Percentiles rank a stretch among this genome's conserved stretches.
phyloP scores from a whole-genome alignment of 2,329 filamentous ascomycete species.

The Aspergillus brasiliensis region DNA sequence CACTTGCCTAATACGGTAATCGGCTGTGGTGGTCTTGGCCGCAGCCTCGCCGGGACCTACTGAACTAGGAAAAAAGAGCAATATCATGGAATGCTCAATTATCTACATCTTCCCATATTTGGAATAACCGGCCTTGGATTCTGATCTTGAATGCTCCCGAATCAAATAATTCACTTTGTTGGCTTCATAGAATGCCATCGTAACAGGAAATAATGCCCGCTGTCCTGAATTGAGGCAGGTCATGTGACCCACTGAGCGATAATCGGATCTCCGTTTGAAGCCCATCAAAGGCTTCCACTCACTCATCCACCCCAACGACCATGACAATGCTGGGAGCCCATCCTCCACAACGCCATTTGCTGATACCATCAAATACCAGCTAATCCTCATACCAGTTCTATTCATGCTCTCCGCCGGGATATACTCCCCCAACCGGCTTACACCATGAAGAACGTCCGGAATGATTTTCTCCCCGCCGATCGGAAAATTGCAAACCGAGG shows the following conservation, averaged over 20 bases:
- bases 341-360: no score
- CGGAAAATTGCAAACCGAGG: constrained; percentile 17
- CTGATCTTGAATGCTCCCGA: no score
- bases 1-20: neutral
- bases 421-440: neutral
- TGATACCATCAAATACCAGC: no score
- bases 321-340: no score
- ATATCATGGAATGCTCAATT: neutral
- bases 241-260: no score
- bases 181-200: no score
- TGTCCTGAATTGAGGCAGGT: no score
- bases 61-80: neutral
- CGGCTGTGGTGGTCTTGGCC: neutral
- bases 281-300: no score
- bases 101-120: neutral
- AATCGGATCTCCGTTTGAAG: no score
- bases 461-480: constrained; percentile 15
- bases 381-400: neutral
- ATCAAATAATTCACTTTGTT: no score
- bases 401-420: neutral
- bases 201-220: no score
- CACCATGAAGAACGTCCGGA: constrained; percentile 16
- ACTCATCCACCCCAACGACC: no score
- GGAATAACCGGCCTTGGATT: neutral
- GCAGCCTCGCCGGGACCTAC: neutral